These are phyloP conservation scores for Salix viminalis DNA, from an alignment of 345 rosid species.

Conservation along the genomic window DNA sequence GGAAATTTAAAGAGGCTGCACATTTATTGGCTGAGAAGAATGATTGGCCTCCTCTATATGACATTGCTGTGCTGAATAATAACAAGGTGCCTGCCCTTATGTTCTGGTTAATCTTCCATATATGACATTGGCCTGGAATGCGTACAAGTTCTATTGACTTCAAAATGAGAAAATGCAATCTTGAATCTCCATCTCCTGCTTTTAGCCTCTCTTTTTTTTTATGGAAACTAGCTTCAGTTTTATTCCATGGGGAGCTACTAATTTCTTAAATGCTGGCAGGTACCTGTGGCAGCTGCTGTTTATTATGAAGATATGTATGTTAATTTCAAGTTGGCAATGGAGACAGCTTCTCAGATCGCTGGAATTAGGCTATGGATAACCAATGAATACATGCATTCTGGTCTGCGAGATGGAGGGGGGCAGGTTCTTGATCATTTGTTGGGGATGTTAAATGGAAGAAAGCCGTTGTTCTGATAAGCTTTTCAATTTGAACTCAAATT, in stretches of 20 bases:
- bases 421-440: constrained; percentile 72
- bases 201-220: background rate
- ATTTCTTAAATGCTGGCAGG: constrained; percentile 36
- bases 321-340: constrained; percentile 70
- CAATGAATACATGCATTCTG: constrained; percentile 90
- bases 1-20: constrained; percentile 61
- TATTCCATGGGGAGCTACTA: background rate
- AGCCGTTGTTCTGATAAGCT: constrained; percentile 52
- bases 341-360: constrained; percentile 67
- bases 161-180: background rate
- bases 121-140: background rate
- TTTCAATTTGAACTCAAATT: background rate
- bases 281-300: constrained; percentile 86
- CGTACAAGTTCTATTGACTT: background rate
- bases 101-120: background rate
- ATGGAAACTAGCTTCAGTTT: background rate
- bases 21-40: constrained; percentile 66
- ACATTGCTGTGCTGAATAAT: constrained; percentile 36
- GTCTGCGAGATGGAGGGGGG: constrained; percentile 72
- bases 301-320: constrained; percentile 87
- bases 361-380: constrained; percentile 80
- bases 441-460: constrained; percentile 80
- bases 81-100: constrained; percentile 49
- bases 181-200: background rate
- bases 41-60: constrained; percentile 78